phyloP scores from a whole-genome alignment of 2,329 filamentous ascomycete species.

The Aspergillus calidoustus region DNA sequence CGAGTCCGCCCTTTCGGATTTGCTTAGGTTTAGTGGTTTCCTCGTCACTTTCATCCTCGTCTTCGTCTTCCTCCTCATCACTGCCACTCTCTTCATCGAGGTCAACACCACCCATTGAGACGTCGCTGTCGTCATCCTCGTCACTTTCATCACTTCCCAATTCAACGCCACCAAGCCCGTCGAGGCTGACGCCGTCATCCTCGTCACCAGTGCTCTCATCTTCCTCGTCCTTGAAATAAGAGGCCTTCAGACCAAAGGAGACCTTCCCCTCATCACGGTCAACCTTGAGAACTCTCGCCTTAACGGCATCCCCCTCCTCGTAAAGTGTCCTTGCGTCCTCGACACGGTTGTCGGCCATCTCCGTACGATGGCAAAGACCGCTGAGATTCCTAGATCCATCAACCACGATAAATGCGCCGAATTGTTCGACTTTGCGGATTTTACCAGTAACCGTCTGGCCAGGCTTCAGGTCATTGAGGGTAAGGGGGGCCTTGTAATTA shows the following conservation, averaged over 20 bases:
- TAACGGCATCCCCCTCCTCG: conserved; percentile 87
- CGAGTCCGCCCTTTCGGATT: conserved; percentile 61
- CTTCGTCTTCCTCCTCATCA: conserved; percentile 53
- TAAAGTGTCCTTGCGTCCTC: conserved; percentile 89
- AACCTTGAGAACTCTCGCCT: conserved; percentile 83
- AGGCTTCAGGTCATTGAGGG: conserved; percentile 74
- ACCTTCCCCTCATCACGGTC: conserved; percentile 76
- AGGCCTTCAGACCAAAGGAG: conserved; percentile 90
- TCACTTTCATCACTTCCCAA: conserved; percentile 43
- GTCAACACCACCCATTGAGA: conserved; percentile 51
- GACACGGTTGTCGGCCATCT: conserved; percentile 85
- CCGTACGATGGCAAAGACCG: conserved; percentile 87
- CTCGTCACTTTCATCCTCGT: conserved; percentile 41
- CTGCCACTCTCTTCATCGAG: conserved; percentile 50
- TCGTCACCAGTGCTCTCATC: conserved; percentile 52
- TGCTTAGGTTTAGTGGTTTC: conserved; percentile 43
- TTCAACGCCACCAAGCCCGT: conserved; percentile 37
- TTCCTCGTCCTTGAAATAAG: conserved; percentile 73
- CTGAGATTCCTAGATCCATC: conserved; percentile 88
- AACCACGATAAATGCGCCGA: conserved; percentile 90
- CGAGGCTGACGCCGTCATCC: conserved; percentile 43
- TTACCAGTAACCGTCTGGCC: conserved; percentile 88
- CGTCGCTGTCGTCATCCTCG: conserved; percentile 36
- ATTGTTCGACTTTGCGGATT: conserved; percentile 91
- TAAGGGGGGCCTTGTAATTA: conserved; percentile 74